These are phyloP conservation scores for Evernia prunastri DNA, from an alignment of 495 filamentous ascomycete species.

Conservation along the genomic window DNA sequence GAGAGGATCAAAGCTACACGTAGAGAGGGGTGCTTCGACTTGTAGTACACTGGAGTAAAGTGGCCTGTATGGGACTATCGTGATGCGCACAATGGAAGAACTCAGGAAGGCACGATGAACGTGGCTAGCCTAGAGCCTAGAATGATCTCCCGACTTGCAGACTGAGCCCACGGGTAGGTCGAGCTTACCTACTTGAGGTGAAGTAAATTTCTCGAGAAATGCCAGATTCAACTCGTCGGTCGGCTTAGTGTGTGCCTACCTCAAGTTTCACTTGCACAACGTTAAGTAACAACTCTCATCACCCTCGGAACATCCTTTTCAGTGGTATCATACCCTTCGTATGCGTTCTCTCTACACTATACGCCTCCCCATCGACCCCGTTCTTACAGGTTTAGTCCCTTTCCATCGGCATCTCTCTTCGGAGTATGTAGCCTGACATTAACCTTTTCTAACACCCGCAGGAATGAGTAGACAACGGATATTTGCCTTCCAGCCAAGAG, in stretches of 20 bases:
- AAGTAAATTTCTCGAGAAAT: neutral
- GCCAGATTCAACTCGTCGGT: neutral
- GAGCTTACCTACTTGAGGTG: neutral
- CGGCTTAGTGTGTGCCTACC: conserved; percentile 5
- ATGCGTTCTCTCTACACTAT: neutral
- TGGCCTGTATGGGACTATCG: neutral
- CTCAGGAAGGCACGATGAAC: neutral
- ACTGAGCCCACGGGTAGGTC: neutral
- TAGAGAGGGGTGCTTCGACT: neutral
- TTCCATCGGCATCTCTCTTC: neutral
- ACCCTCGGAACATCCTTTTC: neutral
- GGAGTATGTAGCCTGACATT: neutral
- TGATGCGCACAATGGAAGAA: neutral
- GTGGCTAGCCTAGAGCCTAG: neutral
- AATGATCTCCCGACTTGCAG: neutral
- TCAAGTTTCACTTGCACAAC: neutral
- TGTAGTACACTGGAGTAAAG: neutral
- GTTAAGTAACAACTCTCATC: neutral
- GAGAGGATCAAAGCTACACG: neutral
- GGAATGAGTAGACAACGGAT: neutral
- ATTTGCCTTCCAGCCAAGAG: neutral
- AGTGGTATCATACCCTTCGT: neutral
- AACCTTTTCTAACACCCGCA: neutral
- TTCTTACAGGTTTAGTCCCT: too few species aligned
- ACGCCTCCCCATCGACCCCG: neutral